A percentile compares a stretch with the other conserved stretches of the same genome.
Evolutionary conservation across 352 stramenopile species (phyloP).

Genomic region (Stramenopiles sp.): DNA sequence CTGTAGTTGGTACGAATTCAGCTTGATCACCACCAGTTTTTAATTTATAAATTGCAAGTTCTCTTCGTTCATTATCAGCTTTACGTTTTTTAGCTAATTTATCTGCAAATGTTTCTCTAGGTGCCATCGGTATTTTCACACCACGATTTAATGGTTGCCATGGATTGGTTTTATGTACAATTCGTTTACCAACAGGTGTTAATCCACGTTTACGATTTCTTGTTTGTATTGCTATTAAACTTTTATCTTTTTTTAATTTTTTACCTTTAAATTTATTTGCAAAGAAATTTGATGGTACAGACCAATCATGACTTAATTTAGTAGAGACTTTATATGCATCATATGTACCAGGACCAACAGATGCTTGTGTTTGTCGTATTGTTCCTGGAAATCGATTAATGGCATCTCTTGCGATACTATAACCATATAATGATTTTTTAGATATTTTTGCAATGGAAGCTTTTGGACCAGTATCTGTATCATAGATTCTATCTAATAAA

Average conservation of each 20-base stretch:
- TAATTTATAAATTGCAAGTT: neutral
- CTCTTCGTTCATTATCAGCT: neutral
- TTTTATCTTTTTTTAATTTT: neutral
- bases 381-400: neutral
- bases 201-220: neutral
- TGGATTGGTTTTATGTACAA: neutral
- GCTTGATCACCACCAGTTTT: neutral
- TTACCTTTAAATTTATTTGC: neutral
- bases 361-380: neutral
- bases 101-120: neutral
- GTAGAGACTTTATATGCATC: neutral
- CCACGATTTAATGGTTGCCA: neutral
- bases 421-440: neutral
- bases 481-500: neutral
- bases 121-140: neutral
- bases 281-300: neutral
- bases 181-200: neutral
- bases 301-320: neutral
- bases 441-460: neutral
- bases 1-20: neutral
- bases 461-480: slow-evolving; percentile 2
- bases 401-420: neutral
- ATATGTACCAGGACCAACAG: neutral
- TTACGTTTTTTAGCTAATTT: neutral
- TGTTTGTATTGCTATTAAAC: neutral